Percentiles rank a stretch among this genome's conserved stretches.
These are phyloP conservation scores for Chlamydomonas sphaeroides DNA, from an alignment of 139 green algal genomes.

Conservation along the genomic window DNA sequence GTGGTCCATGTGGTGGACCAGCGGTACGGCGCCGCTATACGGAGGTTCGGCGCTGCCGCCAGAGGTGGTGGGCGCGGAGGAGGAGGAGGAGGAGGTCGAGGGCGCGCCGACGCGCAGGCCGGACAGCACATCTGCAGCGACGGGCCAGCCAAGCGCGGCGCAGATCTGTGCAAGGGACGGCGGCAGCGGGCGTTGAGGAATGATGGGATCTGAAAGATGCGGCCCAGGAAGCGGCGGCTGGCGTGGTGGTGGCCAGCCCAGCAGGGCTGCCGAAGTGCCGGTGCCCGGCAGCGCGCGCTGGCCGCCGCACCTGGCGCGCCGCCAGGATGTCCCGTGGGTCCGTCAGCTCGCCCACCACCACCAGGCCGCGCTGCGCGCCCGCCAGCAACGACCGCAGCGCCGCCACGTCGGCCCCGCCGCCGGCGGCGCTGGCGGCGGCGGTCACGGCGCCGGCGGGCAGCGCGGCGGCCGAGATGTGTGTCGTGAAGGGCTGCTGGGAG, in stretches of 20 bases:
- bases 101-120: constrained; percentile 69
- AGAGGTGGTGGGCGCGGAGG: too few relatives aligned
- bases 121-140: constrained; percentile 88
- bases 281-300: too few relatives aligned
- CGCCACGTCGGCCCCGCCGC: constrained; percentile 8
- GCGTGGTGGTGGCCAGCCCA: too few relatives aligned
- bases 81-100: background rate
- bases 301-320: constrained; percentile 37
- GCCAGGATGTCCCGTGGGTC: constrained; percentile 67
- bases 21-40: constrained; percentile 16
- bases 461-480: background rate
- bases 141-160: constrained; percentile 82
- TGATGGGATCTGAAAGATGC: too few relatives aligned
- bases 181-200: too few relatives aligned
- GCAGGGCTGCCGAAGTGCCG: too few relatives aligned
- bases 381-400: constrained; percentile 46
- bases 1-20: constrained; percentile 84
- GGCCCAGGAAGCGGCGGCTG: too few relatives aligned
- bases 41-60: too few relatives aligned
- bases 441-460: constrained; percentile 8
- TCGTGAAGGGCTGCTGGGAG: constrained; percentile 39
- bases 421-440: background rate
- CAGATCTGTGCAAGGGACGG: constrained; percentile 28
- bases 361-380: constrained; percentile 65
- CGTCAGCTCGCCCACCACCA: constrained; percentile 84